Evolutionary conservation across 139 green algal species (phyloP).

Genomic region (Edaphochlamys debaryana): DNA sequence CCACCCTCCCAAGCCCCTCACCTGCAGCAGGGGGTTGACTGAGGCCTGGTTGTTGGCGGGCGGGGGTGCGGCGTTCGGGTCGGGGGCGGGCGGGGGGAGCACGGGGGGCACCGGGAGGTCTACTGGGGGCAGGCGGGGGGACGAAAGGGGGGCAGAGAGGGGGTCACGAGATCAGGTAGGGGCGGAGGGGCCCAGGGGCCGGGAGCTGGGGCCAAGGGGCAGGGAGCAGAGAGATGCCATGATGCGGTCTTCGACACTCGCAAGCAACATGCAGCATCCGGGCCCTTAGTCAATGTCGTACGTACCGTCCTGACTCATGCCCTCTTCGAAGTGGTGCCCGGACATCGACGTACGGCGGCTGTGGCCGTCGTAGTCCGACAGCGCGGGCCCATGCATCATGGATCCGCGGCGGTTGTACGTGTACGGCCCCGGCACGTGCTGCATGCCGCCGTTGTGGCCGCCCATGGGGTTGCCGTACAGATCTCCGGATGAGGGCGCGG

Average conservation of each 20-base stretch:
- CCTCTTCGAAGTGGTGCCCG: neutral
- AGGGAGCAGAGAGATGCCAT: no score
- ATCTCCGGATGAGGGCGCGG: no score
- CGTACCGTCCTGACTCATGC: no score
- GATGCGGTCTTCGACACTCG: no score
- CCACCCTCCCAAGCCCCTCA: no score
- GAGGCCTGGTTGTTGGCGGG: neutral
- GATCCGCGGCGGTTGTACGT: neutral
- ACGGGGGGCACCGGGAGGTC: neutral
- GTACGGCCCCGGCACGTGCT: neutral
- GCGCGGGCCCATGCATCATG: neutral
- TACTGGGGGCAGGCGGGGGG: neutral
- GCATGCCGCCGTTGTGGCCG: neutral
- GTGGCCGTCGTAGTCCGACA: neutral
- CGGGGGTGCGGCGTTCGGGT: neutral
- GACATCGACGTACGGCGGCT: neutral
- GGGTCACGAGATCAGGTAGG: no score
- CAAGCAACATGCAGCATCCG: no score
- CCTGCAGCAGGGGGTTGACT: slow-evolving; percentile 5
- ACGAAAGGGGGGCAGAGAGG: no score
- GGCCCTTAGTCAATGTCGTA: no score
- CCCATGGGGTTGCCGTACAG: no score
- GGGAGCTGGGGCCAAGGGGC: no score
- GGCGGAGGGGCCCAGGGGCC: no score
- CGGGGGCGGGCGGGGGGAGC: neutral